Conservation (phyloP, 2,329 filamentous ascomycete genomes). For the Sphaerulina vaccinii region DNA sequence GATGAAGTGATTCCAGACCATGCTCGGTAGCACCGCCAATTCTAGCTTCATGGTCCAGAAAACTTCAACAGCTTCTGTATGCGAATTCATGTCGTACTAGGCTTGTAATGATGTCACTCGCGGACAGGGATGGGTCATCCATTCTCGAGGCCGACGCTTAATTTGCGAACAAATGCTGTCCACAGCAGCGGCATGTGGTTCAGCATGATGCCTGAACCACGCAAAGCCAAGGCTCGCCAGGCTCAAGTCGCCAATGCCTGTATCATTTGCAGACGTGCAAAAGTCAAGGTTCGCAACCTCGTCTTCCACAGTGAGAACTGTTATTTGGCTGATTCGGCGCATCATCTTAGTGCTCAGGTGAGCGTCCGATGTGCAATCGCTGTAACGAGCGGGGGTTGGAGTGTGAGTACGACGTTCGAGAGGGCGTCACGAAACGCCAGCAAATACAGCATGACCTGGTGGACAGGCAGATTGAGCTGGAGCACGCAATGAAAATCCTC, state of each 20-base stretch:
- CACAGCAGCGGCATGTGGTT: no score
- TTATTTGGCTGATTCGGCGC: not conserved
- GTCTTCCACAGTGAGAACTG: not conserved
- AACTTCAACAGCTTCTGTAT: no score
- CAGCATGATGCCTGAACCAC: no score
- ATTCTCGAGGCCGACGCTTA: no score
- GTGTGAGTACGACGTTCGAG: conserved; percentile 23
- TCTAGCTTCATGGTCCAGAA: no score
- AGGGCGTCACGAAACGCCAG: conserved; percentile 25
- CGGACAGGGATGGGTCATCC: no score
- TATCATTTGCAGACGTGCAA: conserved; percentile 10
- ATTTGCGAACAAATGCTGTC: no score
- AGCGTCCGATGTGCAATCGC: conserved; percentile 18
- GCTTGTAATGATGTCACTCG: no score
- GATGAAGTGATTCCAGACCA: no score
- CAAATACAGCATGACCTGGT: conserved; percentile 18
- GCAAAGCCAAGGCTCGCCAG: not conserved
- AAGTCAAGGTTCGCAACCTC: conserved; percentile 11
- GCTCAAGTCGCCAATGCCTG: conserved; percentile 17
- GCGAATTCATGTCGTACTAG: no score
- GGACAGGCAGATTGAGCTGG: conserved; percentile 8
- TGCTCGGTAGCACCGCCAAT: no score
- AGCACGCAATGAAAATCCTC: conserved; percentile 15
- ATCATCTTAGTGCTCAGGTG: conserved; percentile 13
- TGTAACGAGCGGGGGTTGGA: not conserved